Evolutionary conservation across 2,329 filamentous ascomycete genomes (phyloP), one percentile per base, ranked within the genome.

Genomic region (Amylocarpus encephaloides): DNA sequence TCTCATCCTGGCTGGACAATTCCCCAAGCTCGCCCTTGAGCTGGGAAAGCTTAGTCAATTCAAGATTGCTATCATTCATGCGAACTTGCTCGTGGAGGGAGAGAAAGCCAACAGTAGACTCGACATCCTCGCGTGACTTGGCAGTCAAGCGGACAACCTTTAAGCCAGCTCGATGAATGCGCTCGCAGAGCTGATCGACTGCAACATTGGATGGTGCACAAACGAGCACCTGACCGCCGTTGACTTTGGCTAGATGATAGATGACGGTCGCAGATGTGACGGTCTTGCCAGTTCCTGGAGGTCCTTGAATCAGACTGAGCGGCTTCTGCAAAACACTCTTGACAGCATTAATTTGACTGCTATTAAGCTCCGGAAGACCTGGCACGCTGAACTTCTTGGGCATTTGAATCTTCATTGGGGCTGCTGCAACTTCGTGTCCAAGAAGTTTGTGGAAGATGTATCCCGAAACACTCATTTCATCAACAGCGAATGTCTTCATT

Each of bases 221-320:
- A 41, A 98, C 93, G 33, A 98, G 77, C 3, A 98, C 92, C 64
- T 95, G 93, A 48, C 91, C 90, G 56, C 86, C 90, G 61, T 91
- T 97, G 70, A 94, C 86, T 73, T 95, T 97, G 59, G 90, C 89
- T 51, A 98, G 76, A 67, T 98, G 93, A 66, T 96, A 97, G 66
- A 98, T 98, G 67, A 98, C 95, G 1, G 93, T 98, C 32, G 93
- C 93, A 33, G 93, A 98, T 13, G 93, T 98, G 51, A 98, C 93
- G 0, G 93, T 98, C 77, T 98, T 98, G 65, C 93, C 93, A 4
- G 93, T 98, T 66, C 93, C 93, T 0, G 93, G 93, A 53, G 93
- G 93, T 0, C 93, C 93, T 68, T 98, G 93, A 53, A 98, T 98
- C 64, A 98, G 77, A 68, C 90, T 96, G 43, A 98, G 76, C 15